Conservation (phyloP, 2,329 filamentous ascomycete genomes). For the Fusarium falciforme region DNA sequence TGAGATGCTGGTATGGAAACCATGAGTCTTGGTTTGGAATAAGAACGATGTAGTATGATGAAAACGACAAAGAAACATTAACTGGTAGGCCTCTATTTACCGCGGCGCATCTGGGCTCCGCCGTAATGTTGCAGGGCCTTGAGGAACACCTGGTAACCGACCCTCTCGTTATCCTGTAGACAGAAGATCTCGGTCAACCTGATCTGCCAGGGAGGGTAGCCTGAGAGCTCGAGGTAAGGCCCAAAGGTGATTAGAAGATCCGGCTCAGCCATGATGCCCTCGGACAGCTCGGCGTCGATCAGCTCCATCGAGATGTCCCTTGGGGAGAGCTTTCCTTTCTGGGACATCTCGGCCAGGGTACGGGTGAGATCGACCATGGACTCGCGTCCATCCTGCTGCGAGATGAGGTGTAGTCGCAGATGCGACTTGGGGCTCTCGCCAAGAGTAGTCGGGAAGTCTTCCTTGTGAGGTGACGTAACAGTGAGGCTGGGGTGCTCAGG, state of each 20-base stretch:
- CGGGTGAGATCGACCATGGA: constrained; percentile 96
- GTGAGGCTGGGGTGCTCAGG: constrained; percentile 77
- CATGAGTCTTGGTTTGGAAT: constrained; percentile 6
- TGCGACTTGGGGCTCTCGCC: constrained; percentile 52
- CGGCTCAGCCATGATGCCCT: constrained; percentile 86
- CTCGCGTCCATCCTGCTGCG: constrained; percentile 88
- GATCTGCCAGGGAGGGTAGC: constrained; percentile 97
- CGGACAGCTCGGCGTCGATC: constrained; percentile 87
- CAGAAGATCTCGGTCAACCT: constrained; percentile 94
- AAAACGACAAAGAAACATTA: constrained; percentile 8
- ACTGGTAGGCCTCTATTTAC: constrained; percentile 59
- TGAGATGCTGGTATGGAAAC: constrained; percentile 60
- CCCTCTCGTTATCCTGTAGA: constrained; percentile 79
- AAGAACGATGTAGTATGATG: background rate
- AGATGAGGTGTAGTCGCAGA: constrained; percentile 80
- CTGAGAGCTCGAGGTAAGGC: constrained; percentile 83
- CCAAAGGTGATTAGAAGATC: constrained; percentile 91
- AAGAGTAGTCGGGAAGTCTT: constrained; percentile 48
- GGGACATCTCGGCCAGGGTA: constrained; percentile 94
- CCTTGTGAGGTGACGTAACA: constrained; percentile 57
- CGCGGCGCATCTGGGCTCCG: constrained; percentile 88
- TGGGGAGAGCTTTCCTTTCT: constrained; percentile 83
- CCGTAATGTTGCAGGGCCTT: constrained; percentile 86
- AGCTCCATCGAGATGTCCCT: constrained; percentile 87
- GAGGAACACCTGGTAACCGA: constrained; percentile 95